Percentiles rank a stretch among this genome's conserved stretches.
Conservation (phyloP, 2,329 filamentous ascomycete species). For the Whalleya microplaca region DNA sequence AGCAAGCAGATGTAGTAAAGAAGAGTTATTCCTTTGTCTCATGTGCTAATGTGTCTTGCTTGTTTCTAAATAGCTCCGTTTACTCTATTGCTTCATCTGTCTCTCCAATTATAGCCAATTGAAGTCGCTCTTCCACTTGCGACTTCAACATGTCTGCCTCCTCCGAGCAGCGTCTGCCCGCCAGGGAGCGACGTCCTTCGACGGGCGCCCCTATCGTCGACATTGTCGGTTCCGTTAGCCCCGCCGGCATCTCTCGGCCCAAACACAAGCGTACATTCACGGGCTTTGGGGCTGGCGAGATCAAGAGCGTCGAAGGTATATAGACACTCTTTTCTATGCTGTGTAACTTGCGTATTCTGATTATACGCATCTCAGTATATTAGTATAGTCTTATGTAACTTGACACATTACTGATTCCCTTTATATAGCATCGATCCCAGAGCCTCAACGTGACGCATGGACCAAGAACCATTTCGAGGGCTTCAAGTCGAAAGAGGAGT, state of each 20-base stretch:
- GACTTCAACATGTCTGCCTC: constrained; percentile 25
- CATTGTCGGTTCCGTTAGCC: constrained; percentile 83
- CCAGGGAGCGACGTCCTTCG: constrained; percentile 79
- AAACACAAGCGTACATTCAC: constrained; percentile 98
- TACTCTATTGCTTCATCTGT: not conserved
- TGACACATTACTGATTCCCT: constrained; percentile 15
- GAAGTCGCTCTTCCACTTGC: not conserved
- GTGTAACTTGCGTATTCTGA: not conserved
- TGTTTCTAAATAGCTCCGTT: not conserved
- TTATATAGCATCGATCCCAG: constrained; percentile 73
- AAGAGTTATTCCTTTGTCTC: not conserved
- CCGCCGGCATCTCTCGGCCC: constrained; percentile 80
- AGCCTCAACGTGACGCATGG: constrained; percentile 83
- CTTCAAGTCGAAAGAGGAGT: constrained; percentile 81
- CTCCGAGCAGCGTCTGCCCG: constrained; percentile 46
- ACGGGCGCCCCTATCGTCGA: constrained; percentile 80
- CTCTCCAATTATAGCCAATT: not conserved
- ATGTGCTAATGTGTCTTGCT: not conserved
- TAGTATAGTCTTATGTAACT: constrained; percentile 1
- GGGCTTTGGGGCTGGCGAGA: constrained; percentile 86
- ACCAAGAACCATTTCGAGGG: constrained; percentile 64
- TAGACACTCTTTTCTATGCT: constrained; percentile 3
- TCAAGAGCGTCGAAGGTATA: constrained; percentile 89
- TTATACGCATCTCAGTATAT: not conserved
- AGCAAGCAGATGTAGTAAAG: too few relatives aligned